Conservation (phyloP, 805 yeast species). For the Nakazawaea anatomiae region DNA sequence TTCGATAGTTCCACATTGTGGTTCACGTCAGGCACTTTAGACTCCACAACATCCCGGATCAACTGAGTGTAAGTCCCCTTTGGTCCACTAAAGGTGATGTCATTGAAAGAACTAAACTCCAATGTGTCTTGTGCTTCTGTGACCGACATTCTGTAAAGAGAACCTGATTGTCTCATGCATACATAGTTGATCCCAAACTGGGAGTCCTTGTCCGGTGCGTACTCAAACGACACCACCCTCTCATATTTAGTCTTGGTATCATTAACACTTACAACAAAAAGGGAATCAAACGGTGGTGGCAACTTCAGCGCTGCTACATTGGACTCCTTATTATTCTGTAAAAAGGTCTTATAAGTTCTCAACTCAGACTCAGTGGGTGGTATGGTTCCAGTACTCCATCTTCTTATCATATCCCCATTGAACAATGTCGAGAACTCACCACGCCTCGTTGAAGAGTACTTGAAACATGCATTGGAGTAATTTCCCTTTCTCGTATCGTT, state of each 20-base stretch:
- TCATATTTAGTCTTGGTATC: slow-evolving; percentile 75
- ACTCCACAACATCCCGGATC: slow-evolving; percentile 24
- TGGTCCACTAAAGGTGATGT: slow-evolving; percentile 54
- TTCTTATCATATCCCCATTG: slow-evolving; percentile 67
- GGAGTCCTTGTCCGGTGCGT: slow-evolving; percentile 48
- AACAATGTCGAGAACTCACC: slow-evolving; percentile 79
- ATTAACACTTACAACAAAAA: slow-evolving; percentile 70
- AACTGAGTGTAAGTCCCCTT: slow-evolving; percentile 45
- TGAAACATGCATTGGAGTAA: slow-evolving; percentile 56
- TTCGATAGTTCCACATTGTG: not conserved
- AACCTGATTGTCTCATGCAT: slow-evolving; percentile 90
- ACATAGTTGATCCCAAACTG: slow-evolving; percentile 59
- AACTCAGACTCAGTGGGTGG: slow-evolving; percentile 29
- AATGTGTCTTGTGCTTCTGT: slow-evolving; percentile 58
- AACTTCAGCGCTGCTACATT: slow-evolving; percentile 14
- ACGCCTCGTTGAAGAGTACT: slow-evolving; percentile 57
- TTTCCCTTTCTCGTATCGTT: slow-evolving; percentile 54
- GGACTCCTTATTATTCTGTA: slow-evolving; percentile 13
- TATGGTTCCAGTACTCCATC: slow-evolving; percentile 71
- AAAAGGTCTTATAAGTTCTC: slow-evolving; percentile 16
- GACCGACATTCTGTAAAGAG: slow-evolving; percentile 74
- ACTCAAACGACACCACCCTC: slow-evolving; percentile 81
- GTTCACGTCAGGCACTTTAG: not conserved
- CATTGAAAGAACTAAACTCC: slow-evolving; percentile 64
- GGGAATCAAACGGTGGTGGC: slow-evolving; percentile 36